phyloP scores from a whole-genome alignment of 805 yeast genomes.

The Cyberlindnera xishuangbannaensis region DNA sequence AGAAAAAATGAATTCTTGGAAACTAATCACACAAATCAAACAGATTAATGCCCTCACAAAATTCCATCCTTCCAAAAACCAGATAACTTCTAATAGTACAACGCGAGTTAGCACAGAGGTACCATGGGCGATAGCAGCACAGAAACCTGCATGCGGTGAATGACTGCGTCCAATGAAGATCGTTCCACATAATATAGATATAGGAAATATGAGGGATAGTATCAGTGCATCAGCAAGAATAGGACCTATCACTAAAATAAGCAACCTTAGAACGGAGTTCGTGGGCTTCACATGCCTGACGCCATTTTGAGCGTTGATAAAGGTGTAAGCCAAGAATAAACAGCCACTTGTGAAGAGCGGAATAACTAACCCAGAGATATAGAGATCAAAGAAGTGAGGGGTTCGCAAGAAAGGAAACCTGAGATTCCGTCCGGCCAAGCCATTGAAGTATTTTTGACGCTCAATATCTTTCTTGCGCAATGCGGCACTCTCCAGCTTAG shows the following conservation, averaged over 20 bases:
- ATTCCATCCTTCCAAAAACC: slow-evolving; percentile 65
- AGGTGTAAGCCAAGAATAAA: slow-evolving; percentile 67
- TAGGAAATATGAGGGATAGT: slow-evolving; percentile 22
- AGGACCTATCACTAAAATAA: slow-evolving; percentile 47
- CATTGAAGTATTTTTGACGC: not conserved
- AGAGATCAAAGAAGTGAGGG: slow-evolving; percentile 70
- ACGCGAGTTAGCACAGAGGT: slow-evolving; percentile 48
- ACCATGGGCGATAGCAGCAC: slow-evolving; percentile 54
- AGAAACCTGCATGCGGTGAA: slow-evolving; percentile 25
- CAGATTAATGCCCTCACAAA: slow-evolving; percentile 57
- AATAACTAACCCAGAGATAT: slow-evolving; percentile 73
- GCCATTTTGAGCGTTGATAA: slow-evolving; percentile 84
- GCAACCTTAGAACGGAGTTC: slow-evolving; percentile 57
- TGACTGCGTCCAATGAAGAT: slow-evolving; percentile 20
- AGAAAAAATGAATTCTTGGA: slow-evolving; percentile 57
- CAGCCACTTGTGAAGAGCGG: slow-evolving; percentile 67
- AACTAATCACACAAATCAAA: slow-evolving; percentile 44
- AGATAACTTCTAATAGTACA: slow-evolving; percentile 53
- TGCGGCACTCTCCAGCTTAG: slow-evolving; percentile 48
- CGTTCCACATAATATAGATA: slow-evolving; percentile 21
- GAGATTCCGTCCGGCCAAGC: not conserved
- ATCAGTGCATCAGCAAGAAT: slow-evolving; percentile 32
- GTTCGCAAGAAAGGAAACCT: not conserved
- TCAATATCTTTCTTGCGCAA: not conserved
- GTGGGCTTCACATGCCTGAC: slow-evolving; percentile 46